Percentiles rank a stretch among this genome's conserved stretches.
Conservation (phyloP, 2,329 filamentous ascomycete genomes). For the Canariomyces notabilis region DNA sequence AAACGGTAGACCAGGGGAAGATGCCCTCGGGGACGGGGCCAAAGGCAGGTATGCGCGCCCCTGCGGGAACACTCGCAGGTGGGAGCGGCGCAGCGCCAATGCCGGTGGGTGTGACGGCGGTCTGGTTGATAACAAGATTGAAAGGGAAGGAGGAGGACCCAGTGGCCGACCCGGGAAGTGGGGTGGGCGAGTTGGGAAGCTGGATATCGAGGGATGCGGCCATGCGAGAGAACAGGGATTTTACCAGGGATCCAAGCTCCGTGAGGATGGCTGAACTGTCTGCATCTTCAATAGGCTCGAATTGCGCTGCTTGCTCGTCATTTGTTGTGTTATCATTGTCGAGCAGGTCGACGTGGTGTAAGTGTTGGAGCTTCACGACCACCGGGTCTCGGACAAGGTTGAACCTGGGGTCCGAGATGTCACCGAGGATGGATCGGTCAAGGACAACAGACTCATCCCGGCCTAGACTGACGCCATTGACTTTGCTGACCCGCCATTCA, state of each 20-base stretch:
- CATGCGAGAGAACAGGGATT: conserved; percentile 41
- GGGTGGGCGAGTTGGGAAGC: conserved; percentile 21
- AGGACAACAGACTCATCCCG: conserved; percentile 85
- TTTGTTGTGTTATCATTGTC: conserved; percentile 44
- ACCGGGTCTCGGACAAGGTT: conserved; percentile 66
- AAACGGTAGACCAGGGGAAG: conserved; percentile 66
- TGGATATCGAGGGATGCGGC: conserved; percentile 39
- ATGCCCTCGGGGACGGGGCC: conserved; percentile 32
- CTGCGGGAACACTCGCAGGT: conserved; percentile 37
- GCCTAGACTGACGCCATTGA: conserved; percentile 76
- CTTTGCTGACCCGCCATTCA: conserved; percentile 68
- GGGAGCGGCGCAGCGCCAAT: conserved; percentile 47
- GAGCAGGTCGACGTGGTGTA: conserved; percentile 65
- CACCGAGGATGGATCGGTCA: conserved; percentile 67
- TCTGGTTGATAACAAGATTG: conserved; percentile 34
- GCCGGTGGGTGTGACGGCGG: conserved; percentile 32
- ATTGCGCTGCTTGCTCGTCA: conserved; percentile 11
- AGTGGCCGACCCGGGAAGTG: conserved; percentile 8
- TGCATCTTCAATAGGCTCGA: conserved; percentile 13
- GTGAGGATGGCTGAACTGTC: conserved; percentile 8
- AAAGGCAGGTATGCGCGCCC: conserved; percentile 25
- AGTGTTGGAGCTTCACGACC: conserved; percentile 32
- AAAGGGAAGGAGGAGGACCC: conserved; percentile 17
- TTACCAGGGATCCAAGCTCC: conserved; percentile 40
- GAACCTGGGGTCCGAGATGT: conserved; percentile 79